Conservation (phyloP, 805 yeast genomes). For the Schwanniomyces polymorphus region DNA sequence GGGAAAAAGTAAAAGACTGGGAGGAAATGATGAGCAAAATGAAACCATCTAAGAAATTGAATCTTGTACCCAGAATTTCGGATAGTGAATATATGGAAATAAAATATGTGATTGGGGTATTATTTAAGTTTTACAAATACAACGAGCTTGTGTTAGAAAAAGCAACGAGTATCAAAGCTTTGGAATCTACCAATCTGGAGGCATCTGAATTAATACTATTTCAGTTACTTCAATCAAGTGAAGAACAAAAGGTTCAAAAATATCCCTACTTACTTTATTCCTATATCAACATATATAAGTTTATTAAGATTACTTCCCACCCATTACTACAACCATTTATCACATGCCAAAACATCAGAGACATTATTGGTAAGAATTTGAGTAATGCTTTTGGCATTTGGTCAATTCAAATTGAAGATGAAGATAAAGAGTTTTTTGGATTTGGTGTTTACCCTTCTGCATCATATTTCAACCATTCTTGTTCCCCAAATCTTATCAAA, state of each 20-base stretch:
- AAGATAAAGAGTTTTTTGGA: constrained; percentile 56
- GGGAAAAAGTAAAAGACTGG: constrained; percentile 43
- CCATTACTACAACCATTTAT: constrained; percentile 31
- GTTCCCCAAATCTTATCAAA: constrained; percentile 56
- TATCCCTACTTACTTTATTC: constrained; percentile 51
- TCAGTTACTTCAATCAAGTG: constrained; percentile 51
- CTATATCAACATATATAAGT: constrained; percentile 48
- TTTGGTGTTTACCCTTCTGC: constrained; percentile 61
- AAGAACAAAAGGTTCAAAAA: constrained; percentile 40
- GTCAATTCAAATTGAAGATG: constrained; percentile 43
- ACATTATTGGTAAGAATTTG: constrained; percentile 56
- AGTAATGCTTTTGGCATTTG: constrained; percentile 73
- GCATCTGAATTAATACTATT: constrained; percentile 30
- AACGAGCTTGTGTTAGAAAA: constrained; percentile 4
- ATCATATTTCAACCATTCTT: constrained; percentile 68
- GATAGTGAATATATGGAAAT: constrained; percentile 54
- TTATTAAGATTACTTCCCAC: constrained; percentile 42
- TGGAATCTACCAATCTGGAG: background rate
- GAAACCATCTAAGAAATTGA: constrained; percentile 36
- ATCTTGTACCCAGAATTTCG: constrained; percentile 44
- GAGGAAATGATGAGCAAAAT: constrained; percentile 25
- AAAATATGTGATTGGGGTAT: constrained; percentile 43
- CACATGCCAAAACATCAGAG: constrained; percentile 40
- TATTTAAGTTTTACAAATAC: constrained; percentile 28
- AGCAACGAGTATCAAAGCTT: constrained; percentile 1